Base-by-base conservation (phyloP, 352 stramenopile species). In the Plasmopara muralis region DNA sequence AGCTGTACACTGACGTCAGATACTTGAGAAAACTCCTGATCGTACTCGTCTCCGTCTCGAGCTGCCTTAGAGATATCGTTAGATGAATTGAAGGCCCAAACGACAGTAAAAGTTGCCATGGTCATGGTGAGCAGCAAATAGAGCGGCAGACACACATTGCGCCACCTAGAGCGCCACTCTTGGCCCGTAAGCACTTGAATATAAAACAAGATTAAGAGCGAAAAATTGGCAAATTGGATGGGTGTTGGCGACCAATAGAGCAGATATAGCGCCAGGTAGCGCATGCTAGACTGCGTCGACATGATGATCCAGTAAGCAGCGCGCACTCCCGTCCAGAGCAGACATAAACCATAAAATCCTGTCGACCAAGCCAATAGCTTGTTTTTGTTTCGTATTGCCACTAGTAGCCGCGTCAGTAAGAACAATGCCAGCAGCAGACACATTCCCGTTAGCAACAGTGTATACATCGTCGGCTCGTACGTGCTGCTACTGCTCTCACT, bases 171-270 rank as follows among this genome's bases (percentile, higher is more conserved):
- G 43, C 72, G 68, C 83, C 83, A 93, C 47, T 78, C 69, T 43
- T 77, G 73, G 18, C 80, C 83, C 31, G 83, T 89, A 56, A 93
- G 70, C 31, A 93, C 83, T 65, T 93, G 83, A 39, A 93, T 89
- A 71, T 93, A 93, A 56, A 93, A 93, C 30, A 93, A 78, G 38
- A 93, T 75, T 30, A 93, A 74, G 41, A 93, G 71, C 58, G 83
- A 89, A 52, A 93, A 93, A 61, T 90, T 93, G 74, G 83, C 83
- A 60, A 93, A 93, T 66, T 93, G 83, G 62, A 93, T 87, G 30
- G 83, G 80, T 41, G 80, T 93, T 3, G 83, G 83, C 33, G 85
- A 74, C 83, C 83, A 93, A 68, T 93, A 93, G 40, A 93, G 71
- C 55, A 93, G 57, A 50, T 93, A 93, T 52, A 93, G 75, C 63